A percentile compares a stretch with the other conserved stretches of the same genome.
Evolutionary conservation across 805 yeast genomes (phyloP).

Genomic region (Komagataella pseudopastoris): DNA sequence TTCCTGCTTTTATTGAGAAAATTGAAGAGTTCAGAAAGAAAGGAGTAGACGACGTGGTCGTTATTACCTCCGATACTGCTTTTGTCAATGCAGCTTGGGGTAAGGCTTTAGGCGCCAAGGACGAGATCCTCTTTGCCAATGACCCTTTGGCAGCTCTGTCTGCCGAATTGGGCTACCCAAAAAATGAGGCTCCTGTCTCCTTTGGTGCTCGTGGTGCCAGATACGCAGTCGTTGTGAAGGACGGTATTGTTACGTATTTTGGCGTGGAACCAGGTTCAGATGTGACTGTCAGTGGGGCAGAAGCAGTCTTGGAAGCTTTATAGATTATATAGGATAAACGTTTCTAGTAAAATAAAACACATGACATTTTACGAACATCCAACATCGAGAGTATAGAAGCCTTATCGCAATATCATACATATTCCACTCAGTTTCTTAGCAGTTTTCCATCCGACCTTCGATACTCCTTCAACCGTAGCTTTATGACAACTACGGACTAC

Average conservation of each 20-base stretch:
- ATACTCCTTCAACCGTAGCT: background rate
- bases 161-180: conserved; percentile 40
- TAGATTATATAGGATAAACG: background rate
- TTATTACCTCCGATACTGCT: conserved; percentile 27
- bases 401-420: background rate
- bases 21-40: conserved; percentile 21
- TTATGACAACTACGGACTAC: background rate
- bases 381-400: background rate
- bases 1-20: conserved; percentile 23
- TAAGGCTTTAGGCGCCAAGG: conserved; percentile 28
- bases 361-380: background rate
- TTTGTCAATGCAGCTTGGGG: conserved; percentile 32
- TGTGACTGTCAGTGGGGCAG: conserved; percentile 30
- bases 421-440: background rate
- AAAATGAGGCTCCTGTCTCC: conserved; percentile 38
- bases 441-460: background rate
- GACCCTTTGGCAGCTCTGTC: conserved; percentile 56
- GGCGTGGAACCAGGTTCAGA: conserved; percentile 31
- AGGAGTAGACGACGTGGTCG: conserved; percentile 24
- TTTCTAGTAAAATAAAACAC: background rate
- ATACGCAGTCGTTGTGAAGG: conserved; percentile 57
- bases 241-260: conserved; percentile 16
- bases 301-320: conserved; percentile 20
- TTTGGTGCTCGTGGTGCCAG: conserved; percentile 51
- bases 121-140: conserved; percentile 40